phyloP scores from a whole-genome alignment of 208 protist genomes.

The Histomonas meleagridis region DNA sequence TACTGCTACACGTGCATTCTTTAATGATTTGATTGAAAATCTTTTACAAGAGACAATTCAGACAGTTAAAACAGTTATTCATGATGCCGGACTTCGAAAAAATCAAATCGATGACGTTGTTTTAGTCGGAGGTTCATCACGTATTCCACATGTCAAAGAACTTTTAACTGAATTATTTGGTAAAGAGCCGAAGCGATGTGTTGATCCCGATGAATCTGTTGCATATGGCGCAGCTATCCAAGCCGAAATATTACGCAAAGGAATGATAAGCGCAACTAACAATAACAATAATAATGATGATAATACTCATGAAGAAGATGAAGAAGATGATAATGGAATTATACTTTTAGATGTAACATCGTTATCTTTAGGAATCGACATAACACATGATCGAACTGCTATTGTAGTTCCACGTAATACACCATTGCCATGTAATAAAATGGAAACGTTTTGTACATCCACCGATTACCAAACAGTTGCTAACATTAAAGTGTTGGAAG shows the following conservation, averaged over 20 bases:
- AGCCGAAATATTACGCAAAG: slow-evolving; percentile 61
- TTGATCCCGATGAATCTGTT: slow-evolving; percentile 65
- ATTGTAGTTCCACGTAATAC: slow-evolving; percentile 49
- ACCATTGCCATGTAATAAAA: slow-evolving; percentile 42
- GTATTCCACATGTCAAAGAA: slow-evolving; percentile 47
- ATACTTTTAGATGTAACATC: neutral
- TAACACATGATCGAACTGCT: neutral
- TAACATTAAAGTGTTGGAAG: slow-evolving; percentile 42
- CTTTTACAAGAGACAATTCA: slow-evolving; percentile 42
- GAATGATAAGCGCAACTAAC: neutral
- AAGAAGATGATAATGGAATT: neutral
- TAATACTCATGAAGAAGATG: neutral
- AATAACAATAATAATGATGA: neutral
- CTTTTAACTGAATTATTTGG: slow-evolving; percentile 46
- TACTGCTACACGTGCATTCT: slow-evolving; percentile 38
- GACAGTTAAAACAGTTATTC: slow-evolving; percentile 24
- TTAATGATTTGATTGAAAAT: slow-evolving; percentile 43
- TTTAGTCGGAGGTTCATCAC: slow-evolving; percentile 55
- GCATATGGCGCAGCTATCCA: slow-evolving; percentile 88
- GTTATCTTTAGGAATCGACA: slow-evolving; percentile 48
- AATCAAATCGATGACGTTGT: slow-evolving; percentile 52
- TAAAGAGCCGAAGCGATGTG: slow-evolving; percentile 35
- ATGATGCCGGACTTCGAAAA: slow-evolving; percentile 47
- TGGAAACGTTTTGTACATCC: slow-evolving; percentile 46
- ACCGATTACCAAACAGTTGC: slow-evolving; percentile 41